These are phyloP conservation scores for Cardiosporidium cionae DNA, from an alignment of 169 alveolate genomes.

Conservation along the genomic window DNA sequence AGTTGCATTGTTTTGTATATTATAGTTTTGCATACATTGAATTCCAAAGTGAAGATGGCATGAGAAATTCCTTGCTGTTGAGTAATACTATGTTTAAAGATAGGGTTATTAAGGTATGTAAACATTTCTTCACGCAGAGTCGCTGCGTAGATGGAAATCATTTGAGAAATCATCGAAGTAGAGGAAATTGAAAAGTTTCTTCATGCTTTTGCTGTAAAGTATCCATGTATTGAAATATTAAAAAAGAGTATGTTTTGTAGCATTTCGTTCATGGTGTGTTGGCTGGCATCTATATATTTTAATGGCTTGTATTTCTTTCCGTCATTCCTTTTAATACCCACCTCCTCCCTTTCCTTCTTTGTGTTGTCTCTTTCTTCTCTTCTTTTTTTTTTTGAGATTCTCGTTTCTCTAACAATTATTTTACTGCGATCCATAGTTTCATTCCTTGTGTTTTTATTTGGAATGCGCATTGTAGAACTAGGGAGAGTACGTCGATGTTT, in stretches of 20 bases:
- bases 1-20: neutral
- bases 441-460: neutral
- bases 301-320: neutral
- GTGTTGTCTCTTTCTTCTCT: neutral
- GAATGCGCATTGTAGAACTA: neutral
- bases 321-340: neutral
- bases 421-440: neutral
- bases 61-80: constrained; percentile 69
- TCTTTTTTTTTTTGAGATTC: neutral
- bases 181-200: too few relatives aligned
- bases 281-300: neutral
- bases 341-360: neutral
- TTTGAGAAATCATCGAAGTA: neutral
- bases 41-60: constrained; percentile 69
- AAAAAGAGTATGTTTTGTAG: neutral
- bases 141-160: neutral
- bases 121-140: too few relatives aligned
- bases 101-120: constrained; percentile 68
- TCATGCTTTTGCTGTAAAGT: too few relatives aligned
- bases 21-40: constrained; percentile 81
- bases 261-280: neutral
- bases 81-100: constrained; percentile 79
- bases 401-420: neutral
- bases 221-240: neutral
- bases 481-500: too few relatives aligned